Percentiles rank a stretch among this genome's conserved stretches.
These are phyloP conservation scores for Trifolium repens DNA, from an alignment of 306 rosid genomes.

Conservation along the genomic window DNA sequence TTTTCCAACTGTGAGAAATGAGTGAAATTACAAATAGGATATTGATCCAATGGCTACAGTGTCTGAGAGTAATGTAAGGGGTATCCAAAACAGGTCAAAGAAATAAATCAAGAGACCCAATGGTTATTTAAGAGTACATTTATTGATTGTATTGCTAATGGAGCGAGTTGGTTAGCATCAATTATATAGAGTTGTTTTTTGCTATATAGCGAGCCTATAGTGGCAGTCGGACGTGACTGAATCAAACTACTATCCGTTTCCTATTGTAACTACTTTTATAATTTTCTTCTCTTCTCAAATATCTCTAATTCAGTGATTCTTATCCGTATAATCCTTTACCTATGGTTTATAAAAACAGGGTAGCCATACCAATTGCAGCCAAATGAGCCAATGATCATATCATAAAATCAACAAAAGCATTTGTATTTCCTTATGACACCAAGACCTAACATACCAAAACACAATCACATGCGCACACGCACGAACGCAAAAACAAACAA, in stretches of 20 bases:
- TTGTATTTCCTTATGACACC: neutral
- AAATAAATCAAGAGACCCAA: neutral
- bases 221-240: neutral
- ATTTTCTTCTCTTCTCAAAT: neutral
- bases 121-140: neutral
- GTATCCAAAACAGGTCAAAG: neutral
- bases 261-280: neutral
- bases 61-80: neutral
- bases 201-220: neutral
- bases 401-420: neutral
- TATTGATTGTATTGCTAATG: neutral
- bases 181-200: neutral
- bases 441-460: neutral
- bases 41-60: neutral
- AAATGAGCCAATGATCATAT: conserved; percentile 3
- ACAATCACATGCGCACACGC: neutral
- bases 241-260: neutral
- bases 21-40: conserved; percentile 8
- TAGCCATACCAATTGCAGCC: neutral
- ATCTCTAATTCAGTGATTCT: too few relatives aligned
- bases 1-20: neutral
- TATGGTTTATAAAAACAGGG: neutral
- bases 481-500: too few relatives aligned
- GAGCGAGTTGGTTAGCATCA: neutral
- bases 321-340: conserved; percentile 1